Evolutionary conservation across 2,329 filamentous ascomycete species (phyloP).

Genomic region (Beauveria sp.): DNA sequence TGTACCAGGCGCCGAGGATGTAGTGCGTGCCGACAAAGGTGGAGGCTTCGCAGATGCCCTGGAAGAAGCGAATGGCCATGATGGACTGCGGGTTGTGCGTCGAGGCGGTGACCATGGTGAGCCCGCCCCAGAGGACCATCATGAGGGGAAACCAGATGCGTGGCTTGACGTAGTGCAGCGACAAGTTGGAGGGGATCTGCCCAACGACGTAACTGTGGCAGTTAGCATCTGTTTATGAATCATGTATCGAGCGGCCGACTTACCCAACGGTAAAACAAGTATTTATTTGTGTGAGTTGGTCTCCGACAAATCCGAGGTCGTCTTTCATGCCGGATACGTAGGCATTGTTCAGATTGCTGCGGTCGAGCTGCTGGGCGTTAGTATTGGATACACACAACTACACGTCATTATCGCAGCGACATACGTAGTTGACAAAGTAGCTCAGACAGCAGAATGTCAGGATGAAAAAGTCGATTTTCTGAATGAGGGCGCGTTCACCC

Average conservation of each 20-base stretch:
- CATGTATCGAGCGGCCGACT: conserved; percentile 1
- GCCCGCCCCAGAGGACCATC: conserved; percentile 55
- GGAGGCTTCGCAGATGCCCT: conserved; percentile 30
- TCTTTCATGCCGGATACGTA: conserved; percentile 34
- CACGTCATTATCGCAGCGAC: conserved; percentile 14
- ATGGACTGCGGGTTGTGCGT: conserved; percentile 29
- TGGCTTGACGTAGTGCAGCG: conserved; percentile 55
- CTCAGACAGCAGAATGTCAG: conserved; percentile 55
- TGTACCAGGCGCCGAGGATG: conserved; percentile 50
- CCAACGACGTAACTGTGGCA: conserved; percentile 37
- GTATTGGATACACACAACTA: background rate
- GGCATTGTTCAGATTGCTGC: conserved; percentile 31
- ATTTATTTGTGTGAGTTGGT: conserved; percentile 31
- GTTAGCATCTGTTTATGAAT: background rate
- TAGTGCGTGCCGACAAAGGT: conserved; percentile 36
- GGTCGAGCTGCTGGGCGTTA: conserved; percentile 23
- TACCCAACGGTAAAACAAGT: conserved; percentile 32
- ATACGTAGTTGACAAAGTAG: conserved; percentile 47
- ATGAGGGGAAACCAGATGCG: conserved; percentile 57
- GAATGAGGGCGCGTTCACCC: conserved; percentile 38
- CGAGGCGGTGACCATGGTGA: conserved; percentile 50
- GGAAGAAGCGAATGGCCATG: conserved; percentile 33
- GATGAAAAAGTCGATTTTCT: conserved; percentile 58
- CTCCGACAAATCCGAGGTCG: conserved; percentile 32
- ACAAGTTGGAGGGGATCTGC: conserved; percentile 54